Conservation (phyloP, 208 protist genomes). For the Willaertia magna region DNA sequence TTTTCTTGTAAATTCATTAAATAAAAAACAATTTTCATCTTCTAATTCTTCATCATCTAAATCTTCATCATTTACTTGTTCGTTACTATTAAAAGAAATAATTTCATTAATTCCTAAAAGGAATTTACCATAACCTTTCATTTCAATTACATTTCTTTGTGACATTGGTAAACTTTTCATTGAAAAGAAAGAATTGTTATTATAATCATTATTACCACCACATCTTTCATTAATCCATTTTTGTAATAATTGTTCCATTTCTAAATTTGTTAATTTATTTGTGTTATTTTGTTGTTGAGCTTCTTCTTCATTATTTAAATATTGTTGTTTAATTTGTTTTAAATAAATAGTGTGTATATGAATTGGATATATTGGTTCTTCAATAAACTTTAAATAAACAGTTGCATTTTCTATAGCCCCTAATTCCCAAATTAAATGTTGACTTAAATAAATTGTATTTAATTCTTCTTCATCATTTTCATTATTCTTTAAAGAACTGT, state of each 20-base stretch:
- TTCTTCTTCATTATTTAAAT: background rate
- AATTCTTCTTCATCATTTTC: background rate
- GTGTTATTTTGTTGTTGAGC: background rate
- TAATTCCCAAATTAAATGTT: background rate
- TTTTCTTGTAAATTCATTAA: background rate
- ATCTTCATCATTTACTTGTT: no score
- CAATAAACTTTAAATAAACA: background rate
- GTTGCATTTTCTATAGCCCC: background rate
- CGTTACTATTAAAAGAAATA: background rate
- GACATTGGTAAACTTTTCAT: background rate
- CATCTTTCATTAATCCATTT: background rate
- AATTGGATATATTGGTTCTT: background rate
- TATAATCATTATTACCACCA: no score
- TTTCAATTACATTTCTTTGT: background rate
- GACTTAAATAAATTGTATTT: no score
- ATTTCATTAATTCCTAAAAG: background rate
- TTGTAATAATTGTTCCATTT: background rate
- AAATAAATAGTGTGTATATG: background rate
- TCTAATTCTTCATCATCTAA: background rate
- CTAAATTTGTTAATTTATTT: background rate
- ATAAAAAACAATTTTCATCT: no score
- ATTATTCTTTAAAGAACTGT: no score
- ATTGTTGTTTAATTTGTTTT: background rate
- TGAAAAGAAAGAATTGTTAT: background rate
- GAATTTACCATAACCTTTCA: background rate